A percentile compares a stretch with the other conserved stretches of the same genome.
These are phyloP conservation scores for Colletotrichum lindemuthianum DNA, from an alignment of 2,329 filamentous ascomycete species.

Conservation along the genomic window DNA sequence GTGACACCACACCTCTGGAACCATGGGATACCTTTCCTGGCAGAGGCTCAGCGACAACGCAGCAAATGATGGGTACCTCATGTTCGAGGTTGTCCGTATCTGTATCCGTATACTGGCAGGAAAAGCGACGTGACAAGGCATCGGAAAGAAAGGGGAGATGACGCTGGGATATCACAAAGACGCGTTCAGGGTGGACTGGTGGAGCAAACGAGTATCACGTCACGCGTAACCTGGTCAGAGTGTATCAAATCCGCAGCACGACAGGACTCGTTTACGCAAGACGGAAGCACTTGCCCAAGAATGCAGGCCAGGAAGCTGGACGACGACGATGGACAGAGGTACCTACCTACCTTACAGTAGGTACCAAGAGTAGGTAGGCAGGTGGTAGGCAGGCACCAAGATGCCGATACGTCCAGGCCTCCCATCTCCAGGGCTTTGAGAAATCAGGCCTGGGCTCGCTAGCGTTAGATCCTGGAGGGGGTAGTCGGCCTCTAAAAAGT, in stretches of 20 bases:
- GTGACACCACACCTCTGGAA: constrained; percentile 6
- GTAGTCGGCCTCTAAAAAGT: constrained; percentile 32
- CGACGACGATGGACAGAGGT: too few relatives aligned
- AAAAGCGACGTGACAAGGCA: neutral
- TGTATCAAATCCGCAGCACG: constrained; percentile 4
- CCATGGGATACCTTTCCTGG: neutral
- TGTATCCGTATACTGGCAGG: too few relatives aligned
- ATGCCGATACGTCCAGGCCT: constrained; percentile 22
- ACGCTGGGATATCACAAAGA: neutral
- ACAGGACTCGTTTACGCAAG: too few relatives aligned
- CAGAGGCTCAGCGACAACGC: neutral
- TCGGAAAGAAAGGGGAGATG: neutral
- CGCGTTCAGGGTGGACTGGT: constrained; percentile 2
- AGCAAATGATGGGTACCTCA: neutral
- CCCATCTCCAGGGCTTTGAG: neutral
- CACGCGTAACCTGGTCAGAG: neutral
- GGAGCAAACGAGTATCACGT: constrained; percentile 7
- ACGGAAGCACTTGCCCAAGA: too few relatives aligned
- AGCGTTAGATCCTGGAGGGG: constrained; percentile 25
- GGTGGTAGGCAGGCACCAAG: too few relatives aligned
- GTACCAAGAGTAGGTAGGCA: too few relatives aligned
- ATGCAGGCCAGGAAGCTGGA: too few relatives aligned
- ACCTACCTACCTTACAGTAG: too few relatives aligned
- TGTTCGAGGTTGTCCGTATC: too few relatives aligned
- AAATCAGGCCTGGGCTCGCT: constrained; percentile 17